phyloP scores from a whole-genome alignment of 257 asterid genomes.

The Apocynum venetum region DNA sequence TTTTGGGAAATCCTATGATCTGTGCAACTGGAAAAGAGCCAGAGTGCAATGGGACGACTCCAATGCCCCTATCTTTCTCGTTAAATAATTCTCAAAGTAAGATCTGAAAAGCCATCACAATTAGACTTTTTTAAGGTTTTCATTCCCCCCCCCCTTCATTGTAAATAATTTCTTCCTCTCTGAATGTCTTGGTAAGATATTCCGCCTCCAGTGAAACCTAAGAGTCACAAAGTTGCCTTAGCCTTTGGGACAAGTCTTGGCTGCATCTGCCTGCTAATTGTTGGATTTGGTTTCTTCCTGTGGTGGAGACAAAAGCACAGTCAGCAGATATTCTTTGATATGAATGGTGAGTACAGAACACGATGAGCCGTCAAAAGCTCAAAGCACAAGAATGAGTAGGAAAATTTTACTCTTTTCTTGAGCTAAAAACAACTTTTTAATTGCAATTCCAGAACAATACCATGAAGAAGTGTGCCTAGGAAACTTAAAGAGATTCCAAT shows the following conservation, averaged over 20 bases:
- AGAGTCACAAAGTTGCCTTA: conserved; percentile 54
- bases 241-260: conserved; percentile 87
- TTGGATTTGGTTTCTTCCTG: conserved; percentile 70
- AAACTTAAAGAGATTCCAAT: conserved; percentile 67
- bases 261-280: conserved; percentile 66
- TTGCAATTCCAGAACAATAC: conserved; percentile 50
- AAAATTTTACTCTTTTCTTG: not conserved
- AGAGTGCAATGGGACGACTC: conserved; percentile 72
- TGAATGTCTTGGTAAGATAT: conserved; percentile 26
- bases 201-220: conserved; percentile 35
- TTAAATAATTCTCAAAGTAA: conserved; percentile 61
- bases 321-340: conserved; percentile 70
- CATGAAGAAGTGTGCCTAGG: conserved; percentile 75
- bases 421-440: not conserved
- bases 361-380: not conserved
- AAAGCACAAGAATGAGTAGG: not conserved
- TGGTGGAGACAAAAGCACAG: conserved; percentile 84
- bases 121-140: not conserved
- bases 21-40: conserved; percentile 85
- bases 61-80: conserved; percentile 56
- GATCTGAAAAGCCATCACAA: conserved; percentile 11
- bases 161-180: not conserved
- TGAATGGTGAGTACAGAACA: conserved; percentile 43
- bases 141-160: not conserved
- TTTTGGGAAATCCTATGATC: conserved; percentile 82